These are phyloP conservation scores for Azolla pinnata DNA, from an alignment of 75 land plant species.

Conservation along the genomic window DNA sequence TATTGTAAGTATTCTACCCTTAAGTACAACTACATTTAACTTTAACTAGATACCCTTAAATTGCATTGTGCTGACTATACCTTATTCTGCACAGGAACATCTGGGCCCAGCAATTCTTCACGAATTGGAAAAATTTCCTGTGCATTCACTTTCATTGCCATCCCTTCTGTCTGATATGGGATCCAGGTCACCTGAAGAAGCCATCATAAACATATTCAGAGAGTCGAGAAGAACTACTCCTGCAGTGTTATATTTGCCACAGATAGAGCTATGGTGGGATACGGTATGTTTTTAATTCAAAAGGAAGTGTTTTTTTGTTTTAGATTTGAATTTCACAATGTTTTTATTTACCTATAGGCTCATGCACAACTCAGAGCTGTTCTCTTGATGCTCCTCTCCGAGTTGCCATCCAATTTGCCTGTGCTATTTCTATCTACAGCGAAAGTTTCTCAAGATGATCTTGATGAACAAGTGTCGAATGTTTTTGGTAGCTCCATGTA, in stretches of 20 bases:
- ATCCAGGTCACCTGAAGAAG: slow-evolving; percentile 94
- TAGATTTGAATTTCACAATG: too few species aligned
- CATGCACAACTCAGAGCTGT: slow-evolving; percentile 88
- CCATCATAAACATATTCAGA: slow-evolving; percentile 86
- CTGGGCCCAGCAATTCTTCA: slow-evolving; percentile 92
- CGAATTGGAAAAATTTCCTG: slow-evolving; percentile 95
- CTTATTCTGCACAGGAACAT: slow-evolving; percentile 75
- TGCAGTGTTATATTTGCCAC: slow-evolving; percentile 76
- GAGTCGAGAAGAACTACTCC: slow-evolving; percentile 93
- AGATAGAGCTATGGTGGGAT: slow-evolving; percentile 97
- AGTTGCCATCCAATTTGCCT: slow-evolving; percentile 81
- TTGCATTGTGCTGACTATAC: too few species aligned
- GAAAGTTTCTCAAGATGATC: slow-evolving; percentile 27
- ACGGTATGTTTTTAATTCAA: too few species aligned
- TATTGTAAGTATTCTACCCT: slow-evolving; percentile 52
- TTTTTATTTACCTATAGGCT: slow-evolving; percentile 43
- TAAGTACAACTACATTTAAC: too few species aligned
- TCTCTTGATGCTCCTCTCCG: slow-evolving; percentile 67
- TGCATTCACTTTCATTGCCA: slow-evolving; percentile 86
- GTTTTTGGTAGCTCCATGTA: slow-evolving; percentile 68
- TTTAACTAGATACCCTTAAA: too few species aligned
- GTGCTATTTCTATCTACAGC: slow-evolving; percentile 78
- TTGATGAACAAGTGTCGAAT: slow-evolving; percentile 31
- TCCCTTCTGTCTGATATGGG: slow-evolving; percentile 92
- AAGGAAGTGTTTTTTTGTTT: too few species aligned